A percentile compares a stretch with the other conserved stretches of the same genome.
phyloP scores from a whole-genome alignment of 305 asterid species.

The Rubia tinctorum region DNA sequence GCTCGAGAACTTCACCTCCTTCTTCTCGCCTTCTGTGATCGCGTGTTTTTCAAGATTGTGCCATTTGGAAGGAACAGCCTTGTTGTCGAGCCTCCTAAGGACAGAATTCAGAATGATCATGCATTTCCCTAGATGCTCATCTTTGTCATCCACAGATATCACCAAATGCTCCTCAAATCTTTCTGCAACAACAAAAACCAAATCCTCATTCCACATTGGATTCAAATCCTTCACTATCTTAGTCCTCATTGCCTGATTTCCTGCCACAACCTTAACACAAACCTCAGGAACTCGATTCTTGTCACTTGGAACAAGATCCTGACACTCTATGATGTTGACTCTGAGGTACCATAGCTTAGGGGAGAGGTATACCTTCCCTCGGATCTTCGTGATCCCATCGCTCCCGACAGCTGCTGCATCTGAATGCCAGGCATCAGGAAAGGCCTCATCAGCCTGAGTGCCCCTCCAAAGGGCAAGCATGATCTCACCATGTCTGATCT shows the following conservation, averaged over 20 bases:
- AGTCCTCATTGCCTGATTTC: constrained; percentile 50
- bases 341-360: constrained; percentile 82
- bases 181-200: constrained; percentile 64
- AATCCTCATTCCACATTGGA: constrained; percentile 81
- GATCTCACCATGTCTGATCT: constrained; percentile 63
- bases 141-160: constrained; percentile 56
- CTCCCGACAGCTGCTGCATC: constrained; percentile 67
- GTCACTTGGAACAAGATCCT: constrained; percentile 58
- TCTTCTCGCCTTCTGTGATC: constrained; percentile 46
- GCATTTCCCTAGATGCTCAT: constrained; percentile 50
- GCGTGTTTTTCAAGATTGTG: constrained; percentile 61
- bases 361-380: constrained; percentile 75
- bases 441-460: constrained; percentile 85
- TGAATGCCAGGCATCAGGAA: constrained; percentile 84
- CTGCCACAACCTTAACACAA: constrained; percentile 49
- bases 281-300: constrained; percentile 49
- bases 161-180: constrained; percentile 78
- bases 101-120: constrained; percentile 33
- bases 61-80: constrained; percentile 65
- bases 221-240: constrained; percentile 39
- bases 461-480: constrained; percentile 91
- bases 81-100: constrained; percentile 54
- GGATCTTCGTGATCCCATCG: constrained; percentile 50
- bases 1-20: constrained; percentile 61
- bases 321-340: constrained; percentile 74